Conservation (phyloP, 768 basidiomycete species). For the Leccinum uliginosum region DNA sequence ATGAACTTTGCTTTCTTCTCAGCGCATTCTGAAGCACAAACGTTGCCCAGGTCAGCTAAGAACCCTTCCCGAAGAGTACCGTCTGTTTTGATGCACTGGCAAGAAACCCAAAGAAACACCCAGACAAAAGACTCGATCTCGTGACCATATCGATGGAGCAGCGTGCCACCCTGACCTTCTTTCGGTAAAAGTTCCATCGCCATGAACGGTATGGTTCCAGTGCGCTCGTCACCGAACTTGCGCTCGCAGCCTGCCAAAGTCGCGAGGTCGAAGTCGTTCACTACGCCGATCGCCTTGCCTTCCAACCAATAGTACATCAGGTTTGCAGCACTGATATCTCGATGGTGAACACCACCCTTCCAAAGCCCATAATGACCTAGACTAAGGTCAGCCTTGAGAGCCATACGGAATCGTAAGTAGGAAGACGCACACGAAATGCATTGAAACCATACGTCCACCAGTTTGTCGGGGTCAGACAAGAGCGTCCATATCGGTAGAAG, state of each 20-base stretch:
- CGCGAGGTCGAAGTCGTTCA: constrained; percentile 15
- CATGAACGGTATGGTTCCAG: constrained; percentile 17
- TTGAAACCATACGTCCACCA: background rate
- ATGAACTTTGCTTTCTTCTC: background rate
- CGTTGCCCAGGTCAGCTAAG: background rate
- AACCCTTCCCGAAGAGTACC: background rate
- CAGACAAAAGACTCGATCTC: constrained; percentile 3
- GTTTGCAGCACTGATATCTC: constrained; percentile 13
- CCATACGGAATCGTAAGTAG: background rate
- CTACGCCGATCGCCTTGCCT: constrained; percentile 2
- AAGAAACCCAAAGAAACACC: background rate
- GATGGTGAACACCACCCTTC: constrained; percentile 5
- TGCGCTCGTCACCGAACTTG: constrained; percentile 1
- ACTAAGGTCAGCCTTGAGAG: background rate
- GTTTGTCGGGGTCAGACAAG: background rate
- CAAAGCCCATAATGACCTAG: constrained; percentile 10
- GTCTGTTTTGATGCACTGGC: background rate
- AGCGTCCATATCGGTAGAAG: background rate
- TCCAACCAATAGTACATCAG: constrained; percentile 7
- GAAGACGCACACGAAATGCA: background rate
- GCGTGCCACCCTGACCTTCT: background rate
- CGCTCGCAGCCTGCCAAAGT: background rate
- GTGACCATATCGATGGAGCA: background rate
- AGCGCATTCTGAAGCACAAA: background rate
- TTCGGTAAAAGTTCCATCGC: constrained; percentile 1